Percentiles rank a stretch among this genome's conserved stretches.
phyloP scores from a whole-genome alignment of 1,139 yeast genomes.

The Arxiozyma slooffiae region DNA sequence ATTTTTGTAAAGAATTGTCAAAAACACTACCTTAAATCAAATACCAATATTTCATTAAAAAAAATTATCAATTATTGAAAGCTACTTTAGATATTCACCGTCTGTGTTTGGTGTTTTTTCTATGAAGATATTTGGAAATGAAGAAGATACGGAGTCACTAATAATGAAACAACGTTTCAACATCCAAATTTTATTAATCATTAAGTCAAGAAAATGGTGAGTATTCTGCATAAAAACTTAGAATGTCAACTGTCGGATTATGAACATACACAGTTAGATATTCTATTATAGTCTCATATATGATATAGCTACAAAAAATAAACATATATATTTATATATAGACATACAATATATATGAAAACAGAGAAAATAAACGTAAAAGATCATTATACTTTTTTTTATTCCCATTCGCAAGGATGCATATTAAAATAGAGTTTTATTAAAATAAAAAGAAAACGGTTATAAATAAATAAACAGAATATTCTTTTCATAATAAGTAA shows the following conservation, averaged over 20 bases:
- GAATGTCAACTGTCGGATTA: background rate
- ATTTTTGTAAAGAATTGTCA: slow-evolving; percentile 23
- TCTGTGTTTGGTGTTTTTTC: slow-evolving; percentile 27
- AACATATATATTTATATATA: too few relatives aligned
- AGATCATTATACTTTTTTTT: too few relatives aligned
- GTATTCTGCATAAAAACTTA: too few relatives aligned
- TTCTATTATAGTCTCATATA: background rate
- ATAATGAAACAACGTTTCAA: background rate
- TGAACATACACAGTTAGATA: background rate
- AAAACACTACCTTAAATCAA: slow-evolving; percentile 24
- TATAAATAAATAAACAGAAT: too few relatives aligned
- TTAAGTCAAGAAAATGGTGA: slow-evolving; percentile 8
- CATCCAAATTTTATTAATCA: slow-evolving; percentile 13
- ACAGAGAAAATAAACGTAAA: background rate
- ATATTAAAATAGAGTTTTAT: background rate
- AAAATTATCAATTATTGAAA: slow-evolving; percentile 14
- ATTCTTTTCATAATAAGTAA: too few relatives aligned
- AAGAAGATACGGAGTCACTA: background rate
- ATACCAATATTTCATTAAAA: slow-evolving; percentile 24
- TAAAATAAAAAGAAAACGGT: too few relatives aligned
- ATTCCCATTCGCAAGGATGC: background rate
- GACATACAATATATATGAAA: too few relatives aligned
- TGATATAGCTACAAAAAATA: background rate
- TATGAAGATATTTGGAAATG: slow-evolving; percentile 24
- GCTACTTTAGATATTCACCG: slow-evolving; percentile 20